These are phyloP conservation scores for Penicillium roqueforti DNA, from an alignment of 495 filamentous ascomycete genomes.

Conservation along the genomic window DNA sequence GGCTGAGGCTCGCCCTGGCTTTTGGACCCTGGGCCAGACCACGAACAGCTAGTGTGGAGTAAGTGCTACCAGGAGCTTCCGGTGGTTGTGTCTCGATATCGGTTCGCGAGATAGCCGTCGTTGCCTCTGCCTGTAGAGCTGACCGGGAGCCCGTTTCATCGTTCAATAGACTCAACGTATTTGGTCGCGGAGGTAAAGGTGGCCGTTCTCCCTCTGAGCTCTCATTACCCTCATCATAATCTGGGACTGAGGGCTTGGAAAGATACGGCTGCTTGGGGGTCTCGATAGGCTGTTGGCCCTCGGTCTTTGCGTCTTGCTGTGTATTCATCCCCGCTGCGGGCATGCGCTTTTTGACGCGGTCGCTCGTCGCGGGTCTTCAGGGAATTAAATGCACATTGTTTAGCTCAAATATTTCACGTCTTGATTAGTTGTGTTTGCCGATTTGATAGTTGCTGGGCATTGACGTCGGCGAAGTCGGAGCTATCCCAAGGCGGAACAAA, in stretches of 20 bases:
- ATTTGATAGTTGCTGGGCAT: conserved; percentile 5
- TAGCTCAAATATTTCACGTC: neutral
- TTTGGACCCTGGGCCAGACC: conserved; percentile 33
- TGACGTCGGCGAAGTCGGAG: conserved; percentile 23
- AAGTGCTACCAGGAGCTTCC: conserved; percentile 60
- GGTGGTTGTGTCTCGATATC: conserved; percentile 72
- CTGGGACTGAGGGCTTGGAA: conserved; percentile 3
- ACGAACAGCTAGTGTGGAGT: conserved; percentile 44
- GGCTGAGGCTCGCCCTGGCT: conserved; percentile 43
- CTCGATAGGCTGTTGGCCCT: conserved; percentile 13
- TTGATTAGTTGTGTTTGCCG: neutral
- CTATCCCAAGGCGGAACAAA: conserved; percentile 27
- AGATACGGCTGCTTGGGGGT: conserved; percentile 1
- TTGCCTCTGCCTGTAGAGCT: conserved; percentile 65
- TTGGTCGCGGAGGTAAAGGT: conserved; percentile 67
- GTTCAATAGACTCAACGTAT: conserved; percentile 39
- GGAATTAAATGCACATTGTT: conserved; percentile 17
- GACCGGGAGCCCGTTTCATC: conserved; percentile 39
- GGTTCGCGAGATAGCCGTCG: conserved; percentile 74
- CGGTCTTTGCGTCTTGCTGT: conserved; percentile 10
- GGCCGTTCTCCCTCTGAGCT: conserved; percentile 47
- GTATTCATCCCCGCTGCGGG: conserved; percentile 25
- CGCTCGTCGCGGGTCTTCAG: conserved; percentile 21
- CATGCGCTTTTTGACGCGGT: conserved; percentile 23
- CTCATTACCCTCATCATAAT: conserved; percentile 19